Conservation (phyloP, 805 yeast genomes). For the Wickerhamomyces sydowiorum region DNA sequence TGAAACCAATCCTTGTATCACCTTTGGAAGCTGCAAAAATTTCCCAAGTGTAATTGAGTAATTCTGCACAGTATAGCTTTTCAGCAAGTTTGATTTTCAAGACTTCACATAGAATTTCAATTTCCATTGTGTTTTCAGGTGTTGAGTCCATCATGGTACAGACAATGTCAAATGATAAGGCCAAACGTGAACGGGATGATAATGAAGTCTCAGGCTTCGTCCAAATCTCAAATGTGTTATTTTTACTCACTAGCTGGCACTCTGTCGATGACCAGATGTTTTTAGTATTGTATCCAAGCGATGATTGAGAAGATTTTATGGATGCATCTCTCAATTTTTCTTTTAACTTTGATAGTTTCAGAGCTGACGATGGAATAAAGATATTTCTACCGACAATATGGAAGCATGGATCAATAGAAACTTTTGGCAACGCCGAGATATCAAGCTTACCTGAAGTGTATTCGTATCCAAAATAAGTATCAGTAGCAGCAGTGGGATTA, state of each 20-base stretch:
- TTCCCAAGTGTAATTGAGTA: conserved; percentile 53
- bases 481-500: conserved; percentile 16
- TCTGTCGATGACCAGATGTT: conserved; percentile 16
- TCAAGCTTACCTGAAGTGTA: conserved; percentile 23
- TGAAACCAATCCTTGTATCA: conserved; percentile 45
- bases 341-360: conserved; percentile 22
- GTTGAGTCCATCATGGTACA: conserved; percentile 25
- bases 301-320: conserved; percentile 21
- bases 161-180: conserved; percentile 42
- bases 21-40: conserved; percentile 50
- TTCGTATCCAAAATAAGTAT: conserved; percentile 39
- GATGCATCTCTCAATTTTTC: conserved; percentile 20
- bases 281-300: conserved; percentile 29
- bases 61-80: conserved; percentile 46
- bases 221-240: conserved; percentile 46
- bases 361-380: conserved; percentile 30
- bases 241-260: conserved; percentile 34
- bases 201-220: conserved; percentile 30
- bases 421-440: neutral
- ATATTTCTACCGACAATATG: conserved; percentile 20
- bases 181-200: conserved; percentile 25
- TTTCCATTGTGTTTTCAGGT: conserved; percentile 36
- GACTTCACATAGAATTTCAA: conserved; percentile 49
- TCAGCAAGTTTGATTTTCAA: conserved; percentile 35
- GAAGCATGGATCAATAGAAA: neutral